Evolutionary conservation across 352 stramenopile species (phyloP).

Genomic region (Phytophthora macrochlamydospora): DNA sequence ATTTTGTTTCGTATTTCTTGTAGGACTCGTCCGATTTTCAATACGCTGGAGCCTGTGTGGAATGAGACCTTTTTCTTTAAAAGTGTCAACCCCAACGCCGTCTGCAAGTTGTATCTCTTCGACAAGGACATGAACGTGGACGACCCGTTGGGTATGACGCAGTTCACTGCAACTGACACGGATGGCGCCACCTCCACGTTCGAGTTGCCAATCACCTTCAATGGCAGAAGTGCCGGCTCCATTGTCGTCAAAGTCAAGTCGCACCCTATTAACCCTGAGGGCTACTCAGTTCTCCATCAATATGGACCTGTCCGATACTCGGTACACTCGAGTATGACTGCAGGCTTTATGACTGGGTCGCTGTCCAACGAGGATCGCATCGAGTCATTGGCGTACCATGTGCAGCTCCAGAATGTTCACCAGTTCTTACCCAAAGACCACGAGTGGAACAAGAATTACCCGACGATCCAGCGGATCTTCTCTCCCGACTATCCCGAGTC

Average conservation of each 20-base stretch:
- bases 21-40: constrained; percentile 40
- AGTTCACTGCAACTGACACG: constrained; percentile 32
- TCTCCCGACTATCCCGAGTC: constrained; percentile 39
- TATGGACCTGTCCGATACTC: constrained; percentile 43
- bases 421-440: constrained; percentile 36
- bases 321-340: constrained; percentile 42
- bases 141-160: constrained; percentile 37
- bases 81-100: constrained; percentile 30
- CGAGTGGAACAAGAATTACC: constrained; percentile 51
- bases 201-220: constrained; percentile 30
- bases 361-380: constrained; percentile 33
- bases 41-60: constrained; percentile 40
- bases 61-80: constrained; percentile 45
- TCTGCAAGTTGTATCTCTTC: constrained; percentile 37
- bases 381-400: constrained; percentile 41
- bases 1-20: neutral
- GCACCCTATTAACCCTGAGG: constrained; percentile 8
- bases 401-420: constrained; percentile 43
- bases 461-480: constrained; percentile 43
- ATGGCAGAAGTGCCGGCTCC: constrained; percentile 23
- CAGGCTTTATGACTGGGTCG: constrained; percentile 40
- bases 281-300: constrained; percentile 18
- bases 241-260: constrained; percentile 44
- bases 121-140: constrained; percentile 47
- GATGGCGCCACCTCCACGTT: constrained; percentile 28